Conservation (phyloP, 1,284 basidiomycete species). For the Baeospora myosura region DNA sequence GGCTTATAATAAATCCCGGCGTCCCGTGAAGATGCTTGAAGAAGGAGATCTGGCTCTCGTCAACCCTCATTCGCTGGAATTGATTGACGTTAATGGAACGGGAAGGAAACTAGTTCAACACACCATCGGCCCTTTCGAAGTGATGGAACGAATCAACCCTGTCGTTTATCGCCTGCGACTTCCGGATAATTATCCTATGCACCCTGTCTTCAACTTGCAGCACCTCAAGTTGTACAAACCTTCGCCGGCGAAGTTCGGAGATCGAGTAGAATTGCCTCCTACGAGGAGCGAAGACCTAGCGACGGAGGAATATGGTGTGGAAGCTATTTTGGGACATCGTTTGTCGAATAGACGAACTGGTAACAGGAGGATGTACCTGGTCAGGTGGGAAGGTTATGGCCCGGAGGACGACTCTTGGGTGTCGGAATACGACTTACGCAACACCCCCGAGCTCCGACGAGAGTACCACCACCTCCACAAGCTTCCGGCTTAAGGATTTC, state of each 20-base stretch:
- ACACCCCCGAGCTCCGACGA: slow-evolving; percentile 3
- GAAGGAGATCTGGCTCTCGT: slow-evolving; percentile 22
- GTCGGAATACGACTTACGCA: background rate
- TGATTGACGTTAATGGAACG: slow-evolving; percentile 19
- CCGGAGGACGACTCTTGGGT: slow-evolving; percentile 16
- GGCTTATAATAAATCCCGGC: slow-evolving; percentile 16
- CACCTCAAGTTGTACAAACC: slow-evolving; percentile 19
- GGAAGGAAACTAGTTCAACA: slow-evolving; percentile 25
- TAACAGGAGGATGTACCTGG: slow-evolving; percentile 11
- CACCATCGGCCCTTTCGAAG: slow-evolving; percentile 26
- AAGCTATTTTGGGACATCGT: slow-evolving; percentile 12
- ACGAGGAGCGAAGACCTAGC: slow-evolving; percentile 3
- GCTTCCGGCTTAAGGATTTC: too few species aligned
- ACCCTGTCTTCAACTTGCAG: slow-evolving; percentile 23
- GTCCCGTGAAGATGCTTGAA: slow-evolving; percentile 12
- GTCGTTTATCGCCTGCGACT: slow-evolving; percentile 21
- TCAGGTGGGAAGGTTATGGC: slow-evolving; percentile 18
- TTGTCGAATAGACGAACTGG: slow-evolving; percentile 3
- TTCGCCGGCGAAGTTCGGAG: slow-evolving; percentile 13
- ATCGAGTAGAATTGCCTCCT: slow-evolving; percentile 9
- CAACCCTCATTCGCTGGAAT: slow-evolving; percentile 23
- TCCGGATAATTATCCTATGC: slow-evolving; percentile 18
- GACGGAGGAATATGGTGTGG: slow-evolving; percentile 17
- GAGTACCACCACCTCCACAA: too few species aligned
- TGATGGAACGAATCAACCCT: slow-evolving; percentile 20